Conservation (phyloP, 805 yeast species). For the Jamesozyma jinghongensis region DNA sequence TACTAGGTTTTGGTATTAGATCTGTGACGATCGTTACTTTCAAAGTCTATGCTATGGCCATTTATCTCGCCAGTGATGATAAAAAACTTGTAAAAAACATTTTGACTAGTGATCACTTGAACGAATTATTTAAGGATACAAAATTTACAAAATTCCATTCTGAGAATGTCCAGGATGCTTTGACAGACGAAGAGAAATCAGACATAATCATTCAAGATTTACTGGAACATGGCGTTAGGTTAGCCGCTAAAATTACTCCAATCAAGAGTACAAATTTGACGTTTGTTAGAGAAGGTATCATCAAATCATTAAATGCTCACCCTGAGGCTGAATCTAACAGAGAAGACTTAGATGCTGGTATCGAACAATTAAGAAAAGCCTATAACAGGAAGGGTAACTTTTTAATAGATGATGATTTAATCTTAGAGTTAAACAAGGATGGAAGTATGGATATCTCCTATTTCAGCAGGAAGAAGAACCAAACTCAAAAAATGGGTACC, state of each 20-base stretch:
- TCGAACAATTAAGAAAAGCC: constrained; percentile 53
- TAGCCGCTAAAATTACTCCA: constrained; percentile 73
- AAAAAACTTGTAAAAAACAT: constrained; percentile 33
- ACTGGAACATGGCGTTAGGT: constrained; percentile 48
- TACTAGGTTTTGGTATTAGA: constrained; percentile 76
- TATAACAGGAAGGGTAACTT: constrained; percentile 64
- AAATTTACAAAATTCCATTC: constrained; percentile 28
- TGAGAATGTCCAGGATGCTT: constrained; percentile 35
- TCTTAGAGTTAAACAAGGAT: constrained; percentile 43
- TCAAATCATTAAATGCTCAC: constrained; percentile 66
- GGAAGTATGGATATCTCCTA: constrained; percentile 42
- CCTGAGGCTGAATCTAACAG: constrained; percentile 46
- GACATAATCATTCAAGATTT: constrained; percentile 46
- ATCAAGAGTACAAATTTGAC: constrained; percentile 84
- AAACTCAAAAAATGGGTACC: constrained; percentile 42
- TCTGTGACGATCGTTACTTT: constrained; percentile 73
- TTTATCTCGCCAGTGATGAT: constrained; percentile 65
- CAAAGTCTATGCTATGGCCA: constrained; percentile 81
- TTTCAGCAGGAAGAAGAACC: constrained; percentile 33
- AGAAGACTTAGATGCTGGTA: constrained; percentile 47
- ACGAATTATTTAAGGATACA: constrained; percentile 30
- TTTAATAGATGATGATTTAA: constrained; percentile 60
- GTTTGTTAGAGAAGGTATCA: constrained; percentile 82
- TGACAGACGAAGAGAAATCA: constrained; percentile 46
- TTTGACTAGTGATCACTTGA: constrained; percentile 36